Conservation (phyloP, 768 basidiomycete species). For the Pisolithus tinctorius region DNA sequence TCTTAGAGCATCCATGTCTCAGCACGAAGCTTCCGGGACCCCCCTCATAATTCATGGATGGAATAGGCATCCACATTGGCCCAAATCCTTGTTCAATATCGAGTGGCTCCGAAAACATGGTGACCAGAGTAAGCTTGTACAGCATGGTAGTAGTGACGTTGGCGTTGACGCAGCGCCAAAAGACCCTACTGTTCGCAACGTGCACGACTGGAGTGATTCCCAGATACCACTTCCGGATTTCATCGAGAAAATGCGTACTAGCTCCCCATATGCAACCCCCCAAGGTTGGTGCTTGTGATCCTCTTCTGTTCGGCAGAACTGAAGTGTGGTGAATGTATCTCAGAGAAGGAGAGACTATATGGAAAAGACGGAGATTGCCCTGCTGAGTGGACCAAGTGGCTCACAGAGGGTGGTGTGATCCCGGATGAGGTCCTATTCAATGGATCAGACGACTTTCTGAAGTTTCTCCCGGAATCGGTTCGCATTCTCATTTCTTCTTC, state of each 20-base stretch:
- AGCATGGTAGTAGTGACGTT: background rate
- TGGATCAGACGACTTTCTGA: conserved; percentile 50
- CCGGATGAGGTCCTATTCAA: conserved; percentile 49
- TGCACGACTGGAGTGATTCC: conserved; percentile 51
- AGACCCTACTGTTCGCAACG: conserved; percentile 61
- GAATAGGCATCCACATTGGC: conserved; percentile 53
- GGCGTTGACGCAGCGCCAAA: conserved; percentile 6
- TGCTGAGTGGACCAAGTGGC: conserved; percentile 54
- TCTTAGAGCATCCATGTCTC: conserved; percentile 30
- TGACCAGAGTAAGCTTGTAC: conserved; percentile 14
- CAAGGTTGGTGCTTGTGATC: conserved; percentile 29
- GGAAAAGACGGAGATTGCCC: conserved; percentile 78
- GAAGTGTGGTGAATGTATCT: background rate
- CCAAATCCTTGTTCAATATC: conserved; percentile 42
- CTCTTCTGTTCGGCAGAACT: background rate
- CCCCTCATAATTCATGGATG: conserved; percentile 63
- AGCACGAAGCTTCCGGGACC: conserved; percentile 43
- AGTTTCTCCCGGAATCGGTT: conserved; percentile 48
- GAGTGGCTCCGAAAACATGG: conserved; percentile 45
- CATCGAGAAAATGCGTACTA: conserved; percentile 36
- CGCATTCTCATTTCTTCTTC: conserved; percentile 10
- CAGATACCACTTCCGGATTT: conserved; percentile 48
- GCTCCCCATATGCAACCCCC: conserved; percentile 27
- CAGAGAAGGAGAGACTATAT: conserved; percentile 60
- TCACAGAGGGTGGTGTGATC: conserved; percentile 39